Evolutionary conservation across 2,329 filamentous ascomycete species (phyloP), one percentile per base, ranked within the genome.

Genomic region (Aureobasidium sp.): DNA sequence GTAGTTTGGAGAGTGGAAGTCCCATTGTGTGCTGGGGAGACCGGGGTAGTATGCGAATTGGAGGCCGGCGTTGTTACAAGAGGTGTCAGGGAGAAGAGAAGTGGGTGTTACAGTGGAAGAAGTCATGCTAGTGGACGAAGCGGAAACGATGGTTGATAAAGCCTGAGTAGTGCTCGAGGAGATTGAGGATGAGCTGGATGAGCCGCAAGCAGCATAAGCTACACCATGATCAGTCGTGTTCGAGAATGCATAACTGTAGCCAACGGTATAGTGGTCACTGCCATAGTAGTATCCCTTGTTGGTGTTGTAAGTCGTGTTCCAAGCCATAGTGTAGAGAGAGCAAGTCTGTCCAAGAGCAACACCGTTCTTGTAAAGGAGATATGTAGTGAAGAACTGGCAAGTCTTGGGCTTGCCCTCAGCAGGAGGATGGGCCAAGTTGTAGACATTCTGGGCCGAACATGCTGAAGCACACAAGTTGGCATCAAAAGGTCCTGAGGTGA

Each of bases 351-450:
- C 65, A 11, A 64, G 35, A 4, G 65, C 50, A 1, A 63, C 63
- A 0, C 63, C 63, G 56, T 71, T 67, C 54, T 68, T 68, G 53
- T 67, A 66, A 9, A 72, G 62, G 9, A 72, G 56, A 59, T 72
- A 72, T 3, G 71, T 70, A 48, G 73, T 71, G 65, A 70, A 70
- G 64, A 71, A 73, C 50, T 68, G 68, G 67, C 71, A 74, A 14
- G 67, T 72, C 65, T 66, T 50, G 17, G 27, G 42, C 14, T 29
- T 17, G 33, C 45, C 45, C 50, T 62, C 35, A n/a, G 62, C 29
- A 27, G 63, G 56, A 37, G 62, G 50, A 35, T 67, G 64, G 7
- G 40, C 45, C n/a, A 42, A 22, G 12, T 61, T 56, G 50, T 61
- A 65, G 5, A 44, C 53, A 5, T 40, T 62, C 45, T 48, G 37